These are phyloP conservation scores for Aureobasidium sp. DNA, from an alignment of 2,329 filamentous ascomycete species.

Conservation along the genomic window DNA sequence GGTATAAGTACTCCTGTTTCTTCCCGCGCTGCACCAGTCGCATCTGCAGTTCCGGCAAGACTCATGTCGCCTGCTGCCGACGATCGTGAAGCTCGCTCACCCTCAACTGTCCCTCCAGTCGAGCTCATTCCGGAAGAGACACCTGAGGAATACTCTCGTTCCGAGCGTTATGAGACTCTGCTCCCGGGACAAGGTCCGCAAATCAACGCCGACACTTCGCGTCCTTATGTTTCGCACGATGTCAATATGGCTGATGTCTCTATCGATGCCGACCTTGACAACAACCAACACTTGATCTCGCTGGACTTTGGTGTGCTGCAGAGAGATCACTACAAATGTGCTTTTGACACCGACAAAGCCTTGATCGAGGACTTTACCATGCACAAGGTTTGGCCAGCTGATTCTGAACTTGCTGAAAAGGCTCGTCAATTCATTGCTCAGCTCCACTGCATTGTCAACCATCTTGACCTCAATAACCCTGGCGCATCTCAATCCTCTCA, in stretches of 20 bases:
- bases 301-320: slow-evolving; percentile 26
- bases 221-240: not conserved
- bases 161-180: slow-evolving; percentile 29
- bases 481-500: slow-evolving; percentile 26
- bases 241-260: not conserved
- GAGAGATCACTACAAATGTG: slow-evolving; percentile 26
- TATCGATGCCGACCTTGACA: not conserved
- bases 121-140: slow-evolving; percentile 22
- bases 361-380: slow-evolving; percentile 23
- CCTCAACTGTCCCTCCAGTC: slow-evolving; percentile 27
- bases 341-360: slow-evolving; percentile 20
- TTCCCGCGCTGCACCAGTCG: not conserved
- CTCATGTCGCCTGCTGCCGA: slow-evolving; percentile 3
- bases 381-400: slow-evolving; percentile 7
- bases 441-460: slow-evolving; percentile 19
- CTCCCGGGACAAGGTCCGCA: slow-evolving; percentile 22
- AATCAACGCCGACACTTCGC: not conserved
- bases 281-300: slow-evolving; percentile 22
- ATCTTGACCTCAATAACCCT: slow-evolving; percentile 29
- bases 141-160: slow-evolving; percentile 29
- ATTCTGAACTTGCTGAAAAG: not conserved
- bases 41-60: slow-evolving; percentile 13
- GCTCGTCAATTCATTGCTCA: slow-evolving; percentile 19
- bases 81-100: slow-evolving; percentile 24
- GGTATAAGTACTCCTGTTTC: not conserved